Conservation (phyloP, 2,329 filamentous ascomycete genomes). For the Rhinocladiella similis region DNA sequence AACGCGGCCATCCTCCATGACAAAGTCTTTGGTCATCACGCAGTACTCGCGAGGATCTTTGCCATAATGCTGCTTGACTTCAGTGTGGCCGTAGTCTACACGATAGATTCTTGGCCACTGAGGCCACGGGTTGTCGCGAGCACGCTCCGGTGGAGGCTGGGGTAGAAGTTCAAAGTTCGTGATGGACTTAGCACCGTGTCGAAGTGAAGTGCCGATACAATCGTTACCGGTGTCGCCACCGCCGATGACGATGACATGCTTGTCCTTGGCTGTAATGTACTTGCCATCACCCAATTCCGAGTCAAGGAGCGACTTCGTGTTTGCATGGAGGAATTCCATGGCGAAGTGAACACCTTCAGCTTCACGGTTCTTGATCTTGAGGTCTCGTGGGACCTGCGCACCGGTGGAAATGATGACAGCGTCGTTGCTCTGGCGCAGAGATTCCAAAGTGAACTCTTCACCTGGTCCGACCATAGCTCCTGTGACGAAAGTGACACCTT, state of each 20-base stretch:
- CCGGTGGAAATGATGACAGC: slow-evolving; percentile 90
- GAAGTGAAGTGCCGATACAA: slow-evolving; percentile 94
- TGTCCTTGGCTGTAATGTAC: slow-evolving; percentile 93
- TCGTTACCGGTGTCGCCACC: slow-evolving; percentile 98
- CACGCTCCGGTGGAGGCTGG: slow-evolving; percentile 86
- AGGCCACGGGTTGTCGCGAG: slow-evolving; percentile 93
- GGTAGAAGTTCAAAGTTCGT: slow-evolving; percentile 96
- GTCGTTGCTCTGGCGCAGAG: slow-evolving; percentile 72
- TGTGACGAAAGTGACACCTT: slow-evolving; percentile 81
- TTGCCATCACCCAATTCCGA: slow-evolving; percentile 78
- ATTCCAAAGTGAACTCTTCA: slow-evolving; percentile 64
- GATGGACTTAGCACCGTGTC: slow-evolving; percentile 92
- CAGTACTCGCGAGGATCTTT: slow-evolving; percentile 96
- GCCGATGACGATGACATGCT: slow-evolving; percentile 94
- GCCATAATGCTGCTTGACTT: slow-evolving; percentile 94
- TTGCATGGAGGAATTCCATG: slow-evolving; percentile 96
- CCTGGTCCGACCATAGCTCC: slow-evolving; percentile 76
- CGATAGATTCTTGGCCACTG: slow-evolving; percentile 98
- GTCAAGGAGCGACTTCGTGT: slow-evolving; percentile 96
- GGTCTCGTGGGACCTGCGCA: slow-evolving; percentile 87
- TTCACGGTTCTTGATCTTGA: slow-evolving; percentile 86
- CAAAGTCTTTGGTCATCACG: slow-evolving; percentile 97
- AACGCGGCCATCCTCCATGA: slow-evolving; percentile 86
- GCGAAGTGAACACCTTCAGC: slow-evolving; percentile 90
- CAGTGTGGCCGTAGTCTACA: slow-evolving; percentile 95